Percentiles rank a stretch among this genome's conserved stretches.
These are phyloP conservation scores for Asclepias syriaca DNA, from an alignment of 257 asterid species.

Conservation along the genomic window DNA sequence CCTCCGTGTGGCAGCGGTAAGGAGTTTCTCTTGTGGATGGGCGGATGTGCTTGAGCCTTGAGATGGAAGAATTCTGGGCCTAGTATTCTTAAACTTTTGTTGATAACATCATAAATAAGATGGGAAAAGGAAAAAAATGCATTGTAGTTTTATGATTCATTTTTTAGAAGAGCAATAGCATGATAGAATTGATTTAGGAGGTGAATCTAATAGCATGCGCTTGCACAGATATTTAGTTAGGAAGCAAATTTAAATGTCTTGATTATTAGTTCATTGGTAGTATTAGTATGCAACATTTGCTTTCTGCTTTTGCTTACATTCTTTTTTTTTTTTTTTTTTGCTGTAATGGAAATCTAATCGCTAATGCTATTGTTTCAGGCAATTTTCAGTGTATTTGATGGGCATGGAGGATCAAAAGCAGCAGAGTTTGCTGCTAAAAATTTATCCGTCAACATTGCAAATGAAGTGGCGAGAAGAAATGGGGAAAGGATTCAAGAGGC, in stretches of 20 bases:
- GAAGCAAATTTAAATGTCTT: not conserved
- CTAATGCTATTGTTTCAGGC: slow-evolving; percentile 45
- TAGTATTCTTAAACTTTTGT: not conserved
- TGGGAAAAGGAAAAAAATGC: not conserved
- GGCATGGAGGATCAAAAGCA: slow-evolving; percentile 71
- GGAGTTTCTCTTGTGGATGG: not conserved
- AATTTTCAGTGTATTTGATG: slow-evolving; percentile 72
- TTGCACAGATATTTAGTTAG: not conserved
- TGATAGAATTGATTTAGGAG: not conserved
- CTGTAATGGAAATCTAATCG: not conserved
- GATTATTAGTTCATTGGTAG: not conserved
- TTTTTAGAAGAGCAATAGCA: not conserved
- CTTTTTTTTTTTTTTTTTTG: too few relatives aligned
- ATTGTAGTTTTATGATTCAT: not conserved
- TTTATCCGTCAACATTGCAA: slow-evolving; percentile 41
- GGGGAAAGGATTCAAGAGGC: slow-evolving; percentile 45
- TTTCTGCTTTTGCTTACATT: not conserved
- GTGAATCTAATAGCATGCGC: not conserved
- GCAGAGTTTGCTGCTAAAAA: slow-evolving; percentile 64
- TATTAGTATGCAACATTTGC: not conserved
- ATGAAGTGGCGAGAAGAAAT: slow-evolving; percentile 30
- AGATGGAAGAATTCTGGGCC: not conserved
- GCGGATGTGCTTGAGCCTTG: not conserved
- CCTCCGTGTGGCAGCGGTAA: not conserved
- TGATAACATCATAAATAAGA: not conserved